Evolutionary conservation across 805 yeast genomes (phyloP).

Genomic region (Wickerhamiella vanderwaltii): DNA sequence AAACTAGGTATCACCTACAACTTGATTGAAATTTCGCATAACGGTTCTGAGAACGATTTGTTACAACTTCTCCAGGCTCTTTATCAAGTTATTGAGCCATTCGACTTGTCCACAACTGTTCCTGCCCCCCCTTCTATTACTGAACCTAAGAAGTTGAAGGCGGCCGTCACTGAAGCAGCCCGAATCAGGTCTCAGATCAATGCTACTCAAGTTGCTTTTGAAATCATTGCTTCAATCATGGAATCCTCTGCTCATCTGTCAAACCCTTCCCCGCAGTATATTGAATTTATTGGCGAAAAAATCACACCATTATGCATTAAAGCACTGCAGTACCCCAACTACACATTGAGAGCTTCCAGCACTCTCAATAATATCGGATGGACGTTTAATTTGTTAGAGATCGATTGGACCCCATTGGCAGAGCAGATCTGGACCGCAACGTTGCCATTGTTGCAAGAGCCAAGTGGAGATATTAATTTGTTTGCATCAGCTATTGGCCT

Average conservation of each 20-base stretch:
- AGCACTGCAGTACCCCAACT: constrained; percentile 29
- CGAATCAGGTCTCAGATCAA: constrained; percentile 31
- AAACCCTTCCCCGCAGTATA: constrained; percentile 16
- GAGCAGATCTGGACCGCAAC: constrained; percentile 22
- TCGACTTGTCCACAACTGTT: background rate
- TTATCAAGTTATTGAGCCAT: background rate
- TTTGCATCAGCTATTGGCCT: constrained; percentile 21
- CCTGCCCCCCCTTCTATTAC: background rate
- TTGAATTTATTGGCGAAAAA: constrained; percentile 12
- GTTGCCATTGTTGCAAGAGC: constrained; percentile 16
- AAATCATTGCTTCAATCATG: constrained; percentile 60
- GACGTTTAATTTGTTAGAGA: constrained; percentile 20
- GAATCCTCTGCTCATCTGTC: constrained; percentile 38
- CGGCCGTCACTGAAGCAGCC: constrained; percentile 9
- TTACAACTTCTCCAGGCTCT: constrained; percentile 13
- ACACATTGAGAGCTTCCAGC: constrained; percentile 44
- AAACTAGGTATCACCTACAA: constrained; percentile 24
- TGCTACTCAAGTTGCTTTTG: constrained; percentile 58
- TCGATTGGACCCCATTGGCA: constrained; percentile 30
- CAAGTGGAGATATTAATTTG: constrained; percentile 23
- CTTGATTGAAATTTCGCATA: constrained; percentile 12
- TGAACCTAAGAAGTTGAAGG: constrained; percentile 18
- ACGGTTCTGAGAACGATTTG: constrained; percentile 8
- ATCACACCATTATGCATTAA: constrained; percentile 25
- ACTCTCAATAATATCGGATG: constrained; percentile 50